These are phyloP conservation scores for Aspergillus steynii DNA, from an alignment of 495 filamentous ascomycete species.

Conservation along the genomic window DNA sequence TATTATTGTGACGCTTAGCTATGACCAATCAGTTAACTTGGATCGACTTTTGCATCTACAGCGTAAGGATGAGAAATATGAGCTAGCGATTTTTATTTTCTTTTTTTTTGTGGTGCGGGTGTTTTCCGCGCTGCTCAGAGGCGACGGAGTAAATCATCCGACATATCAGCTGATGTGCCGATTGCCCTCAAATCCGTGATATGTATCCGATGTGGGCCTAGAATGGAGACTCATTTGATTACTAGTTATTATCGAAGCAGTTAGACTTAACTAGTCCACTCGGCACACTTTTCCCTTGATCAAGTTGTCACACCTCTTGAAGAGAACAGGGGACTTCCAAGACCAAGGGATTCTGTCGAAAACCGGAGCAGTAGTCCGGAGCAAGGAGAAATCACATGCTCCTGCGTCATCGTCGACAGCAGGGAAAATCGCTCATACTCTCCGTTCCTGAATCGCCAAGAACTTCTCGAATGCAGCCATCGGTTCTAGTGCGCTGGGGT, in stretches of 20 bases:
- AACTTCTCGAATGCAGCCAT: slow-evolving; percentile 11
- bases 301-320: too few relatives aligned
- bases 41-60: not conserved
- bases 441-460: slow-evolving; percentile 8
- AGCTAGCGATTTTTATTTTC: not conserved
- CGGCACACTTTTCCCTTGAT: not conserved
- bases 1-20: not conserved
- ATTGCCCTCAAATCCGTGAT: slow-evolving; percentile 13
- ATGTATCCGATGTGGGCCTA: slow-evolving; percentile 14
- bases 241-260: not conserved
- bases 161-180: slow-evolving; percentile 14
- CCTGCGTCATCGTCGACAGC: not conserved
- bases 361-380: too few relatives aligned
- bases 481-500: not conserved
- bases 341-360: too few relatives aligned
- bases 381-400: too few relatives aligned
- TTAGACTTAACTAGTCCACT: not conserved
- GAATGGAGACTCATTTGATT: not conserved
- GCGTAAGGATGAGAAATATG: not conserved
- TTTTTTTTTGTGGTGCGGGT: not conserved
- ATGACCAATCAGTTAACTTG: not conserved
- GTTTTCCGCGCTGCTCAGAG: not conserved
- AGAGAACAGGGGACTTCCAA: too few relatives aligned
- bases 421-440: slow-evolving; percentile 5
- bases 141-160: not conserved